These are phyloP conservation scores for Globisporangium irregulare DNA, from an alignment of 352 stramenopile genomes.

Conservation along the genomic window DNA sequence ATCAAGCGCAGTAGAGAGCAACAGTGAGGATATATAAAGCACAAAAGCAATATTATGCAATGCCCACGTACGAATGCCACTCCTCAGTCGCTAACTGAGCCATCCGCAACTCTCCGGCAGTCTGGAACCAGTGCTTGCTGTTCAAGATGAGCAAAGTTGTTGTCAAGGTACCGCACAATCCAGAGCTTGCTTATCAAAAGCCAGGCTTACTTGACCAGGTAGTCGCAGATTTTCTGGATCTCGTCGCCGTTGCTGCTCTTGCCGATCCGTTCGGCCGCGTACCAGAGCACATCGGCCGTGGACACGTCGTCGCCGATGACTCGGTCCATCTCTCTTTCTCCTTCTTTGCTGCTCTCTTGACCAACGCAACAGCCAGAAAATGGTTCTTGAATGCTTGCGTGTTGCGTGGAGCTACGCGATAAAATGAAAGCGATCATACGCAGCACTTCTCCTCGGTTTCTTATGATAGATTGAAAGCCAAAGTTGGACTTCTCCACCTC, in stretches of 20 bases:
- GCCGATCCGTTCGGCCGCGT: slow-evolving; percentile 50
- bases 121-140: slow-evolving; percentile 73
- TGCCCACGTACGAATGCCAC: slow-evolving; percentile 43
- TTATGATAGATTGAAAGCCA: neutral
- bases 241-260: slow-evolving; percentile 44
- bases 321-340: slow-evolving; percentile 4
- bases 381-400: neutral
- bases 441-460: neutral
- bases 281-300: slow-evolving; percentile 45
- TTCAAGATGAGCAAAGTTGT: neutral
- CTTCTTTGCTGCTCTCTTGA: neutral
- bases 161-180: neutral
- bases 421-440: neutral
- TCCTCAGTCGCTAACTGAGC: slow-evolving; percentile 35
- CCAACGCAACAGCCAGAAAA: neutral
- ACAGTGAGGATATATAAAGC: neutral
- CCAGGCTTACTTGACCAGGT: slow-evolving; percentile 47
- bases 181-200: neutral
- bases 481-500: neutral
- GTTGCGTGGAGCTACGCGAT: neutral
- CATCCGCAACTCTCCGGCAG: slow-evolving; percentile 46
- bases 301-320: slow-evolving; percentile 27
- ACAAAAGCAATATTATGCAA: neutral
- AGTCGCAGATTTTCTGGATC: slow-evolving; percentile 55
- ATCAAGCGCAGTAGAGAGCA: neutral